Percentiles rank a stretch among this genome's conserved stretches.
Conservation (phyloP, 805 yeast species). For the Wickerhamiella vanderwaltii region DNA sequence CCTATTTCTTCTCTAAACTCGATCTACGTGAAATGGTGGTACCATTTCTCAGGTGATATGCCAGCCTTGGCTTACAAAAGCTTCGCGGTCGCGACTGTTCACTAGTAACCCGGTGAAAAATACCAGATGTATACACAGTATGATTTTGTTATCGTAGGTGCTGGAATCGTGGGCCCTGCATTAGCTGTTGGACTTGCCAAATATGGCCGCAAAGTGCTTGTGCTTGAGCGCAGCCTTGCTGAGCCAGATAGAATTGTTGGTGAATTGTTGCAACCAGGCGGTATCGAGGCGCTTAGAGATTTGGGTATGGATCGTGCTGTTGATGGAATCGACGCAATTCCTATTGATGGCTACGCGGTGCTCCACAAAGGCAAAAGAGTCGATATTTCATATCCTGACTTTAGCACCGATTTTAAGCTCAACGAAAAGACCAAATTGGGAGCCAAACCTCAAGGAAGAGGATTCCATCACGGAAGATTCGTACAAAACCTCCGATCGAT, state of each 20-base stretch:
- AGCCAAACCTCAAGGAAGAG: slow-evolving; percentile 48
- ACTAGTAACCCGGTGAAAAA: no score
- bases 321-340: slow-evolving; percentile 64
- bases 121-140: slow-evolving; percentile 30
- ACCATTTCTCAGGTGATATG: no score
- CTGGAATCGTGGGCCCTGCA: slow-evolving; percentile 96
- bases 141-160: slow-evolving; percentile 90
- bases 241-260: slow-evolving; percentile 96
- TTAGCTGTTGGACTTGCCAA: slow-evolving; percentile 82
- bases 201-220: slow-evolving; percentile 72
- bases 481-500: slow-evolving; percentile 60
- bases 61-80: no score
- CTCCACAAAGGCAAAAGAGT: slow-evolving; percentile 49
- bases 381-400: slow-evolving; percentile 51
- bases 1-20: no score
- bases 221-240: slow-evolving; percentile 77
- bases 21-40: no score
- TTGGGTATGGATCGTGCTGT: slow-evolving; percentile 72
- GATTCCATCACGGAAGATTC: slow-evolving; percentile 89
- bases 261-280: slow-evolving; percentile 93
- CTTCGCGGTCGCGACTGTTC: no score
- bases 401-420: slow-evolving; percentile 8
- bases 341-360: slow-evolving; percentile 70
- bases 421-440: slow-evolving; percentile 14
- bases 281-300: slow-evolving; percentile 70